Evolutionary conservation across 2,329 filamentous ascomycete genomes (phyloP).

Genomic region (Sporothrix humicola): DNA sequence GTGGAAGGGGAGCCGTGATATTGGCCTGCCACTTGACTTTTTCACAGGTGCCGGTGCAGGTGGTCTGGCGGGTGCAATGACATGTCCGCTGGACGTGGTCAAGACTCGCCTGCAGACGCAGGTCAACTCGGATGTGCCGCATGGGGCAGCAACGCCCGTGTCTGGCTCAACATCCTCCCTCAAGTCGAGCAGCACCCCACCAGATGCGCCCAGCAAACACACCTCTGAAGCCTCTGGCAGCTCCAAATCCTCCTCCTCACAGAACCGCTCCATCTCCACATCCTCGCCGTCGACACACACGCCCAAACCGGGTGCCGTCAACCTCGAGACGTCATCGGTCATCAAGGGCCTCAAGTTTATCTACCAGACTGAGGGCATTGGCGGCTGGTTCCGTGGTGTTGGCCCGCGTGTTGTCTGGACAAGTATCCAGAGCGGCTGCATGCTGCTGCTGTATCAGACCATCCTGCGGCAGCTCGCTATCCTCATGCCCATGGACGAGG

Average conservation of each 20-base stretch:
- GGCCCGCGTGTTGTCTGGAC: constrained; percentile 95
- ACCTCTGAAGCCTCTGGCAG: constrained; percentile 35
- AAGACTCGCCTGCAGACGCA: constrained; percentile 97
- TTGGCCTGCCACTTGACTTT: constrained; percentile 84
- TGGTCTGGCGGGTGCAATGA: constrained; percentile 90
- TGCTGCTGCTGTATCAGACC: constrained; percentile 94
- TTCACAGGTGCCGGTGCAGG: constrained; percentile 88
- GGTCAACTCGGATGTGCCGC: constrained; percentile 55
- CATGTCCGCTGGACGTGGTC: constrained; percentile 94
- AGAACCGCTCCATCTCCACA: constrained; percentile 81
- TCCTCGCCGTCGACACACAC: constrained; percentile 86
- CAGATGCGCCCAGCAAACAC: constrained; percentile 35
- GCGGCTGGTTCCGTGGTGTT: constrained; percentile 92
- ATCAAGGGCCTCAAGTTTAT: constrained; percentile 83
- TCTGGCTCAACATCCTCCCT: constrained; percentile 27
- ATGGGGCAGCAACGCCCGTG: not conserved
- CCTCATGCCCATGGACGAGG: constrained; percentile 47
- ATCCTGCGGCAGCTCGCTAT: constrained; percentile 77
- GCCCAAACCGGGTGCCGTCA: constrained; percentile 76
- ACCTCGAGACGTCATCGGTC: constrained; percentile 88
- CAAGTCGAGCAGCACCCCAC: constrained; percentile 30
- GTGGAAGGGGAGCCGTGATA: constrained; percentile 80
- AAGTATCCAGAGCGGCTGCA: constrained; percentile 93
- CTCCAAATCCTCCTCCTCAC: constrained; percentile 41
- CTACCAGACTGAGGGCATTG: constrained; percentile 85